Percentiles rank a stretch among this genome's conserved stretches.
These are phyloP conservation scores for Aspergillus awamori DNA, from an alignment of 2,329 filamentous ascomycete genomes.

Conservation along the genomic window DNA sequence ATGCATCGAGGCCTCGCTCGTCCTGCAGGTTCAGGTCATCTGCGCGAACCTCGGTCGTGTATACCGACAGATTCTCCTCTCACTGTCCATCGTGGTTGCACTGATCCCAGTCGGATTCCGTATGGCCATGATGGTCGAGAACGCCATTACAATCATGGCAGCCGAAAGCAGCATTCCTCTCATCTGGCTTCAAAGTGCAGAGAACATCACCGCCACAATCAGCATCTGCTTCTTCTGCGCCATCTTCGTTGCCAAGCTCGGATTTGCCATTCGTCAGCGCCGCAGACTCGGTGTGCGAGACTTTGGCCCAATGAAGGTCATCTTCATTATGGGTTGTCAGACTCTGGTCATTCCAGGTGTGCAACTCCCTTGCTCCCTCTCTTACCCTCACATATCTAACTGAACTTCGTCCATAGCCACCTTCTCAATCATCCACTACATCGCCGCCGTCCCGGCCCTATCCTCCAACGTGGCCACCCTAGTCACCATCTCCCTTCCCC, in stretches of 20 bases:
- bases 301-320: constrained; percentile 67
- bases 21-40: constrained; percentile 66
- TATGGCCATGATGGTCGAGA: constrained; percentile 55
- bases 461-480: constrained; percentile 59
- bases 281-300: constrained; percentile 60
- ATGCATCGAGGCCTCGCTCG: constrained; percentile 61
- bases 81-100: constrained; percentile 53
- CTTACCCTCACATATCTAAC: neutral
- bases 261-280: constrained; percentile 59
- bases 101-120: constrained; percentile 58
- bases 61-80: constrained; percentile 52
- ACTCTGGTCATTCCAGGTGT: constrained; percentile 67
- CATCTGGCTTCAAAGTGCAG: constrained; percentile 47
- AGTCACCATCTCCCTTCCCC: constrained; percentile 64
- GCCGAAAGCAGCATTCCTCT: constrained; percentile 31
- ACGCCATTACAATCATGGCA: constrained; percentile 45
- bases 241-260: constrained; percentile 66
- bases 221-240: constrained; percentile 65
- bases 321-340: constrained; percentile 69
- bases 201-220: constrained; percentile 56
- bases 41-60: constrained; percentile 53
- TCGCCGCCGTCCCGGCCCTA: constrained; percentile 55
- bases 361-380: neutral
- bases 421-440: constrained; percentile 62
- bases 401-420: constrained; percentile 52